Evolutionary conservation across 192 early-diverging fungal species (phyloP).

Genomic region (Dissophora ornata): DNA sequence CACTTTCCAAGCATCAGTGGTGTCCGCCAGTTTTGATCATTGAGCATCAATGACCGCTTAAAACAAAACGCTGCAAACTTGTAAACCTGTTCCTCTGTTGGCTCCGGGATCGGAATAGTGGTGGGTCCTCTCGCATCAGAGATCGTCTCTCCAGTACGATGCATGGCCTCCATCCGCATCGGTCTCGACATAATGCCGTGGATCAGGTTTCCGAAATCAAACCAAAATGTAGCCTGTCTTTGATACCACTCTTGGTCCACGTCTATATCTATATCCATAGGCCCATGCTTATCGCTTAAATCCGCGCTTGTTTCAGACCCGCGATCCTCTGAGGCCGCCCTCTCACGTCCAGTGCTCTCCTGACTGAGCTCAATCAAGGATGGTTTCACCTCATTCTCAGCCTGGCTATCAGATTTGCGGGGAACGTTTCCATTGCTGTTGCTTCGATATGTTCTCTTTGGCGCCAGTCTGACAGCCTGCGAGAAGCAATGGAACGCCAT

Average conservation of each 20-base stretch:
- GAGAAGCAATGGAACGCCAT: conserved; percentile 74
- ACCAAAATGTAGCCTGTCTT: conserved; percentile 55
- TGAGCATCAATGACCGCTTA: conserved; percentile 40
- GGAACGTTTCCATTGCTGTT: neutral
- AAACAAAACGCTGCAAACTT: conserved; percentile 57
- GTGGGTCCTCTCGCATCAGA: conserved; percentile 22
- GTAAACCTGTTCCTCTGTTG: conserved; percentile 48
- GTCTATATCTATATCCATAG: neutral
- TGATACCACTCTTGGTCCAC: conserved; percentile 37
- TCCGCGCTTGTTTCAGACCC: conserved; percentile 4
- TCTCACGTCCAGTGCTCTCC: neutral
- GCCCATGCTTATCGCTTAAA: conserved; percentile 1
- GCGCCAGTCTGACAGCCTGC: conserved; percentile 52
- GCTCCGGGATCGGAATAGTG: conserved; percentile 34
- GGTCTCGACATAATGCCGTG: conserved; percentile 63
- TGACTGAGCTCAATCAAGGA: conserved; percentile 6
- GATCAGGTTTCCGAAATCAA: conserved; percentile 61
- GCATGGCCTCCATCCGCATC: conserved; percentile 65
- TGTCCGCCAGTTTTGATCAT: conserved; percentile 46
- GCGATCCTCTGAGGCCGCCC: conserved; percentile 4
- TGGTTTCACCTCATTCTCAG: neutral
- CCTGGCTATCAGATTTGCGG: neutral
- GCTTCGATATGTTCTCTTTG: conserved; percentile 8
- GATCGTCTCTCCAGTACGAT: conserved; percentile 9
- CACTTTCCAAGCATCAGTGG: conserved; percentile 65